Base-by-base conservation (phyloP, 1,139 yeast species). In the Yamadazyma triangularis region DNA sequence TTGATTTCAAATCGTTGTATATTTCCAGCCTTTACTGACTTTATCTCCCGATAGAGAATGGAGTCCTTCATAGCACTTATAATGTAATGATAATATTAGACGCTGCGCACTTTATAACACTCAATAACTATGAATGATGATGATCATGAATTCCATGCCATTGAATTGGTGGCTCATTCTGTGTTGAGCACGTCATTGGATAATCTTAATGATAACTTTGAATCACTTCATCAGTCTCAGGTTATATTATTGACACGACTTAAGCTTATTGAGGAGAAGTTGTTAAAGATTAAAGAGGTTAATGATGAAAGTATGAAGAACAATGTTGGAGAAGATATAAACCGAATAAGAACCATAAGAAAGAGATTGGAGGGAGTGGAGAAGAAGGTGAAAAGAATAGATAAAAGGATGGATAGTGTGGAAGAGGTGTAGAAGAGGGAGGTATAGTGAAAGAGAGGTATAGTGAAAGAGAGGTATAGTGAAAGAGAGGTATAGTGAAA, bases 161-260 rank as follows among this genome's bases (percentile, higher is more conserved):
- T 44, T 11, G 48, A 44, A 27, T 30, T 42, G 27, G 22, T 76
- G 0, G 80, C 79, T 0, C 83, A 77, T 41, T 54, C 75, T 4
- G 52, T 77, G 4, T 49, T 77, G 8, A 76, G 74, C 26, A 70
- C 71, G 1, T 70, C 81, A 0, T 51, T 77, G 8, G 83, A 77
- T 27, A 58, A 52, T 4, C 53, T 77, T 18, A 67, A 71, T 36
- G 71, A 70, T 28, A 70, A 70, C 38, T 61, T 77, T 26, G 73
- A 72, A 40, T 70, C 67, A 45, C 52, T 77, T 22, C 70, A 72
- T 45, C 79, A 75, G 38, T 73, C 81, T 1, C 84, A 77, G 40
- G 53, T 72, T 25, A 72, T 76, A 2, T 55, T 77, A 0, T 55
- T 73, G 4, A 66, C 79, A 0, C 56, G 80, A 23, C 46, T 77